Evolutionary conservation across 257 asterid genomes (phyloP).

Genomic region (Solanum gandarillasii): DNA sequence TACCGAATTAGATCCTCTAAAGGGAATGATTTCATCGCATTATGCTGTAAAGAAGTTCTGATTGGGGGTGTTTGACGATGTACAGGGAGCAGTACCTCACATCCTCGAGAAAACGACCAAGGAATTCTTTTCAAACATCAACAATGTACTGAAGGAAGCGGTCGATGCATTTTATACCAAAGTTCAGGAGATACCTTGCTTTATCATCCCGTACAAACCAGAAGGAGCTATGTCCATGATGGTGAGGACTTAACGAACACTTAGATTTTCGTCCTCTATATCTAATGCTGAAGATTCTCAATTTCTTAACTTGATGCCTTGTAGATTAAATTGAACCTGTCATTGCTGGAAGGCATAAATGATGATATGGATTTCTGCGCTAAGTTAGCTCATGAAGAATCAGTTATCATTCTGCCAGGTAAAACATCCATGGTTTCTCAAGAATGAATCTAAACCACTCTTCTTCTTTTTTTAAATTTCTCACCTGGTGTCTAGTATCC

Average conservation of each 20-base stretch:
- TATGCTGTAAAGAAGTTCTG: not conserved
- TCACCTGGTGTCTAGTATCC: not conserved
- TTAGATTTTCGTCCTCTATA: not conserved
- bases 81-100: conserved; percentile 57
- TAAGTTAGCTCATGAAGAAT: conserved; percentile 63
- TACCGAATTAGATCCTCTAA: not conserved
- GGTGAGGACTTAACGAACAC: conserved; percentile 16
- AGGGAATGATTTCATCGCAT: not conserved
- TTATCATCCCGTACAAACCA: conserved; percentile 37
- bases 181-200: conserved; percentile 37
- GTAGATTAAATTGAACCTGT: conserved; percentile 40
- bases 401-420: conserved; percentile 61
- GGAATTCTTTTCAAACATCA: conserved; percentile 30
- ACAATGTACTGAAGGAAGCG: conserved; percentile 35
- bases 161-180: conserved; percentile 29
- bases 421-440: not conserved
- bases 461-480: not conserved
- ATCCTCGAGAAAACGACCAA: conserved; percentile 39
- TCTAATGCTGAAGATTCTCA: not conserved
- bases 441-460: not conserved
- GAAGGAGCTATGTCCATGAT: conserved; percentile 63
- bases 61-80: not conserved
- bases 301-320: not conserved
- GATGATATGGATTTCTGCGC: conserved; percentile 58
- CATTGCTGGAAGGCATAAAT: conserved; percentile 28